Conservation (phyloP, 179 eudicot species). For the Vitellaria paradoxa region DNA sequence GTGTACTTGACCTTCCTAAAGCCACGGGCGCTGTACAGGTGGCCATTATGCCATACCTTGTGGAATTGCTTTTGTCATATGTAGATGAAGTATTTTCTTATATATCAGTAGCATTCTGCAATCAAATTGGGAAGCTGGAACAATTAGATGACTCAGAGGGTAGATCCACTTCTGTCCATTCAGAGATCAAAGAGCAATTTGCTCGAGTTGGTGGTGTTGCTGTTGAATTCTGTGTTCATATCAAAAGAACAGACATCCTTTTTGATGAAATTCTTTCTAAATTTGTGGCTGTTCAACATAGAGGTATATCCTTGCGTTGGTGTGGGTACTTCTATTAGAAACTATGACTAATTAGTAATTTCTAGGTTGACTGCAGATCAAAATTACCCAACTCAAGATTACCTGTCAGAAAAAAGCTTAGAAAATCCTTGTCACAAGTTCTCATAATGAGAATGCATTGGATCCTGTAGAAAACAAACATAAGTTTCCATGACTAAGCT, state of each 20-base stretch:
- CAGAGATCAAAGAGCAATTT: conserved; percentile 78
- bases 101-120: conserved; percentile 79
- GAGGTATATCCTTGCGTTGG: conserved; percentile 44
- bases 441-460: neutral
- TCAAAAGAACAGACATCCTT: conserved; percentile 80
- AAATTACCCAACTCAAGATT: neutral
- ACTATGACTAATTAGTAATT: neutral
- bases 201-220: conserved; percentile 97
- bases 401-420: neutral
- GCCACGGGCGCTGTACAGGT: conserved; percentile 59
- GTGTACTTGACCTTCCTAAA: conserved; percentile 89
- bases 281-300: conserved; percentile 68
- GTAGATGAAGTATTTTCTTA: conserved; percentile 98
- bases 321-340: conserved; percentile 2
- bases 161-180: conserved; percentile 32
- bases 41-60: conserved; percentile 74
- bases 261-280: conserved; percentile 77
- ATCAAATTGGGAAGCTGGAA: conserved; percentile 58
- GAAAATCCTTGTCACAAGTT: neutral
- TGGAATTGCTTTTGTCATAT: conserved; percentile 74
- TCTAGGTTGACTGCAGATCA: neutral
- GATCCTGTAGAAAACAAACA: neutral
- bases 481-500: neutral
- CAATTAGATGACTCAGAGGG: conserved; percentile 34
- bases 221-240: conserved; percentile 92